Evolutionary conservation across 805 yeast species (phyloP), one percentile per base, ranked within the genome.

Genomic region (Candida insectalens): DNA sequence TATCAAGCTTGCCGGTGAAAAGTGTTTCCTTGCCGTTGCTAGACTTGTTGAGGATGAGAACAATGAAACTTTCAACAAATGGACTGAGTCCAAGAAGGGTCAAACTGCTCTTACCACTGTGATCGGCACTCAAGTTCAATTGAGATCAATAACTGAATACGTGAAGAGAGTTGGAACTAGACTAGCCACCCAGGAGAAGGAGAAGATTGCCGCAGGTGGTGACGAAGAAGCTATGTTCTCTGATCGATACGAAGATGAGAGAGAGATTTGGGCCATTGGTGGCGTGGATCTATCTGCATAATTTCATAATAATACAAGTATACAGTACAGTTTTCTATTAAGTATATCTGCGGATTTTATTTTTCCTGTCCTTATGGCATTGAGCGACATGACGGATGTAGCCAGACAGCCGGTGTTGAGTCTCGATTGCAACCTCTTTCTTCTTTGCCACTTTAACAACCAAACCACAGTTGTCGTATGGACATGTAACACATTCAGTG

Each of bases 1-100:
- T 4, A 78, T 89, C 45, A 88, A 87, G 49, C 66, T 89, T 41
- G 96, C 96, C 1, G 95, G 95, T 6, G 98, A 89, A 55, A 84
- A 84, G 61, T 87, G 94, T 1, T 87, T 71, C 54, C 53, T 88
- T 43, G 74, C 83, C 2, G 51, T 85, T 13, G 80, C 87, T 57
- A 65, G 70, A 31, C 62, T 89, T 45, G 78, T 83, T 21, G 83
- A 79, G 19, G 95, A 82, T 41, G 70, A 60, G 7, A 61, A 65
- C 15, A 52, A 69, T 59, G 55, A 41, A 1, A 51, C 57, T 18
- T 85, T 83, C 60, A 69, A 68, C 35, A 47, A 47, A 8, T 89
- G 96, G 96, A 70, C 82, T 36, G 60, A 45, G 1, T 47, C 55
- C 2, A 51, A 62, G 12, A 55, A 63, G 36, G 59, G 46, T 7